Evolutionary conservation across 345 rosid species (phyloP), one percentile per base, ranked within the genome.

Genomic region (Sisymbrium irio): DNA sequence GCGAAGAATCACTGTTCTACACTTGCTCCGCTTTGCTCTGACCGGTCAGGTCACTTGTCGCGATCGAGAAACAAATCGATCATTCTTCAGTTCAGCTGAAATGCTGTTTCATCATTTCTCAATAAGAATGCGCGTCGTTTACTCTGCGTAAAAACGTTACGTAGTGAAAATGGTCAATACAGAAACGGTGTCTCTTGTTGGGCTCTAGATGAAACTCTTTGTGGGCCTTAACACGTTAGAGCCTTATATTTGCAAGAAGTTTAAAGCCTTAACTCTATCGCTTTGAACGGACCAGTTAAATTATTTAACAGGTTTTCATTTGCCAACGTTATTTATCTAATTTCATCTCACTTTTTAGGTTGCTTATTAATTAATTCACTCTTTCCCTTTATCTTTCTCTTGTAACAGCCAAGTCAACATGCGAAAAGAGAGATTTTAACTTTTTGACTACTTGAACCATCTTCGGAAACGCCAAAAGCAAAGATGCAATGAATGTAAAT

Each of bases 1-100:
- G 85, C 59, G 65, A 82, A 64, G 67, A 60, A 65, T 65, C 60
- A 67, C 53, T 67, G 20, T 49, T 60, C n/a, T 59, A 9, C 11
- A 35, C 62, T 60, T 62, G 42, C 42, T 75, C 53, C 28, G 39
- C 65, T 69, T 57, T 69, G 65, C 57, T 35, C 61, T 28, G 37
- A 14, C 62, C 64, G 70, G 69, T 75, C 57, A 61, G 70, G 69
- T 75, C 57, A 61, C 69, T 53, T 50, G 64, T 76, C 75, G 65
- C 65, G 59, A 64, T 72, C 79, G 70, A 53, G 17, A 20, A 36
- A 30, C 73, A 67, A 41, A 51, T 54, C 35, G 39, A 53, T 40
- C 56, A 28, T 20, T 12, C 62, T 15, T 56, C 65, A 44, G 41
- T 35, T 13, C 4, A 61, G 27, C 36, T n/a, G 49, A 8, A 8